These are phyloP conservation scores for Bertia moriformis DNA, from an alignment of 2,329 filamentous ascomycete species.

Conservation along the genomic window DNA sequence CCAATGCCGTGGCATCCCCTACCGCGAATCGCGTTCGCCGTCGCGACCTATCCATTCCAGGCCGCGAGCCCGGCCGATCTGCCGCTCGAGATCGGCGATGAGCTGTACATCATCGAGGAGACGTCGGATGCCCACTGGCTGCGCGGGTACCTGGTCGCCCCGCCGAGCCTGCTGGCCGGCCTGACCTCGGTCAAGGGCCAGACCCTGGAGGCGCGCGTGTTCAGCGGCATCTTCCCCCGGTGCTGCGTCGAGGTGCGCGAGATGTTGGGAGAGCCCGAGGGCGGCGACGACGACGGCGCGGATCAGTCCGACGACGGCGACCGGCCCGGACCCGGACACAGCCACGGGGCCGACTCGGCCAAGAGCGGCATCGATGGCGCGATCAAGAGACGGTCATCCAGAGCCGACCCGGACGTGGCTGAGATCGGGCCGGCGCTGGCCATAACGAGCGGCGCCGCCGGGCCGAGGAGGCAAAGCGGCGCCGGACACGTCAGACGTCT, in stretches of 20 bases:
- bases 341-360: slow-evolving; percentile 29
- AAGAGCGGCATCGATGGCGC: slow-evolving; percentile 30
- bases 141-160: slow-evolving; percentile 86
- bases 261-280: slow-evolving; percentile 65
- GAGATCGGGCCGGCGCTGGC: slow-evolving; percentile 2
- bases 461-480: slow-evolving; percentile 5
- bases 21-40: slow-evolving; percentile 91
- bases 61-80: slow-evolving; percentile 78
- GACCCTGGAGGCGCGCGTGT: slow-evolving; percentile 86
- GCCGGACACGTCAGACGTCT: slow-evolving; percentile 7
- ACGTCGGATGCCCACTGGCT: slow-evolving; percentile 86
- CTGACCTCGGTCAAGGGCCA: slow-evolving; percentile 83
- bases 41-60: slow-evolving; percentile 87
- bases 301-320: slow-evolving; percentile 12
- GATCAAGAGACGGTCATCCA: slow-evolving; percentile 14
- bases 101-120: slow-evolving; percentile 96
- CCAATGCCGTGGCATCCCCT: slow-evolving; percentile 93
- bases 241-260: slow-evolving; percentile 92
- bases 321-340: too few relatives aligned
- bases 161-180: slow-evolving; percentile 80
- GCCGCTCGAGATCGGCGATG: slow-evolving; percentile 92
- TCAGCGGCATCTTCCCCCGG: slow-evolving; percentile 93
- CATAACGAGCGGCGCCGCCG: slow-evolving; percentile 6
- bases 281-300: slow-evolving; percentile 17
- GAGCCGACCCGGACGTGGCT: neutral